Base-by-base conservation (phyloP, 768 basidiomycete genomes). In the Candolleomyces efflorescens region DNA sequence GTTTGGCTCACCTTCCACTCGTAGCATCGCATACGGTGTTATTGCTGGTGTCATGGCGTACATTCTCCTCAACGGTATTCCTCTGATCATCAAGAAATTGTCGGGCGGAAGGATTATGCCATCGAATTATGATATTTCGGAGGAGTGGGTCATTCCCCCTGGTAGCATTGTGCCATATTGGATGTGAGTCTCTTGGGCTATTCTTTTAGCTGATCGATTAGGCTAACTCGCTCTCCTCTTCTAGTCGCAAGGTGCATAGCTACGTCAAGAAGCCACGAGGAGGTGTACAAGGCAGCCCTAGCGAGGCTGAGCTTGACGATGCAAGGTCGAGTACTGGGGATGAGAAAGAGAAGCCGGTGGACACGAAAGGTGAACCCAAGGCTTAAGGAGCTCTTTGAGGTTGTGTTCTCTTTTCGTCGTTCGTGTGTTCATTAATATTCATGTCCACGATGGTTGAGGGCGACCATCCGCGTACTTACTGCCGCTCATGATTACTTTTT, bases 21-120 rank as follows among this genome's bases (percentile, higher is more conserved):
- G 22, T 59, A 92, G 89, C 77, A 92, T 94, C 66, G 90, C 92
- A 41, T 92, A 94, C 66, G 92, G 92, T 62, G 87, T 94, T 68
- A 92, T 94, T 61, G 84, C 88, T 0, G 92, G 92, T 37, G 76
- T 94, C 53, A 50, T 78, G 38, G 82, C 85, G 13, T 92, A 90
- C 69, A 64, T 90, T 48, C 60, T 90, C 56, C 73, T 94, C 58
- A 94, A 94, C 66, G 87, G 85, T 43, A 73, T 85, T 50, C 83
- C 90, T 6, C 80, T 82, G 68, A 18, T 78, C 15, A 46, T 92
- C 56, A 78, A 73, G 64, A 86, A 81, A 63, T 59, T 80, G 24
- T 74, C 82, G 4, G 69, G 78, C n/a, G 86, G 80, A n/a, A 78
- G 82, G 36, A 74, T 91, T 57, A 65, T 79, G 0, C 90, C 90